phyloP scores from a whole-genome alignment of 1,284 basidiomycete genomes.

The Ustilago hordei region DNA sequence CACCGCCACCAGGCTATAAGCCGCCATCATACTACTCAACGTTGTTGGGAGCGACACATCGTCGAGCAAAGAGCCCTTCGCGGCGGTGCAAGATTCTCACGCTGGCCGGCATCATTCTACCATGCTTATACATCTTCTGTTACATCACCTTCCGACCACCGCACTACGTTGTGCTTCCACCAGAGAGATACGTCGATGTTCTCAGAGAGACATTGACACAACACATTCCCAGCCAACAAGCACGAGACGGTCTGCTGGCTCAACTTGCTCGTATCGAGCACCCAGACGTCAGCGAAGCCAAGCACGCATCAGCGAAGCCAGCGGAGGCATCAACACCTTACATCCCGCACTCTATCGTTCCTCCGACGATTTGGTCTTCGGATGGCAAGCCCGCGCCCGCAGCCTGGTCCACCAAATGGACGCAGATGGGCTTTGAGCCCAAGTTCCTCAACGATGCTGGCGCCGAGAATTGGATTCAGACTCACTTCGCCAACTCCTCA shows the following conservation, averaged over 20 bases:
- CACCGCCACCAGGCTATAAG: conserved; percentile 45
- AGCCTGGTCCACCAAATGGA: conserved; percentile 43
- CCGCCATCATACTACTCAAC: conserved; percentile 40
- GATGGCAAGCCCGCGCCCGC: conserved; percentile 43
- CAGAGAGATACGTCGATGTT: conserved; percentile 34
- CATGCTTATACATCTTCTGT: conserved; percentile 34
- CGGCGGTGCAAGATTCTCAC: conserved; percentile 36
- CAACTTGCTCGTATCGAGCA: conserved; percentile 38
- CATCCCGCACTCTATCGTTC: conserved; percentile 28
- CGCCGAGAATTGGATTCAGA: conserved; percentile 42
- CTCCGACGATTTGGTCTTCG: conserved; percentile 46
- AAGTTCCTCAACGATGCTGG: conserved; percentile 51
- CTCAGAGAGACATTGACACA: conserved; percentile 35
- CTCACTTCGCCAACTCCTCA: conserved; percentile 32
- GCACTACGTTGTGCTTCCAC: conserved; percentile 45
- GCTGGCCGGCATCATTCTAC: conserved; percentile 23
- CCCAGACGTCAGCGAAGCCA: conserved; percentile 10
- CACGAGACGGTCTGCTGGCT: conserved; percentile 27
- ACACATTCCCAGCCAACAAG: conserved; percentile 36
- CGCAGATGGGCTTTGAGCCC: conserved; percentile 48
- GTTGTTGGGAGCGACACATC: conserved; percentile 24
- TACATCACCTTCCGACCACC: conserved; percentile 48
- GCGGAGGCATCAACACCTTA: background rate
- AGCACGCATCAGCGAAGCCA: background rate
- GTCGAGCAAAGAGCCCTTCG: conserved; percentile 28